Evolutionary conservation across 805 yeast species (phyloP).

Genomic region (Suhomyces xylopsoci): DNA sequence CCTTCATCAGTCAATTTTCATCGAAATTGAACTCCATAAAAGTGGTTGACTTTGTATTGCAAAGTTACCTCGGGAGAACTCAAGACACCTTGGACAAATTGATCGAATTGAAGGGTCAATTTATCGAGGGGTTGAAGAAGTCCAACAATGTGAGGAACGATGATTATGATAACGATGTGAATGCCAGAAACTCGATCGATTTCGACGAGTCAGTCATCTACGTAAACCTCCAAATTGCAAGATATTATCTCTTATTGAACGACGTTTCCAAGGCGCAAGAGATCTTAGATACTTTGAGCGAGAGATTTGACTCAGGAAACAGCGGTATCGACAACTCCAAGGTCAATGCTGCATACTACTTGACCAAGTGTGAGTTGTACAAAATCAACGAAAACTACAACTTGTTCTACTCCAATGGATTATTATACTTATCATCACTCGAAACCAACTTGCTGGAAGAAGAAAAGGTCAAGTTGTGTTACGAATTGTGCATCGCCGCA

Average conservation of each 20-base stretch:
- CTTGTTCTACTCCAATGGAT: conserved; percentile 72
- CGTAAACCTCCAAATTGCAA: conserved; percentile 63
- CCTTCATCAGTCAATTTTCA: conserved; percentile 64
- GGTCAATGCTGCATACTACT: conserved; percentile 80
- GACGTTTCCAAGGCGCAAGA: conserved; percentile 58
- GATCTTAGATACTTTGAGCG: conserved; percentile 59
- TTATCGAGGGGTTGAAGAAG: conserved; percentile 25
- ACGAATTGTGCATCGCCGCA: conserved; percentile 82
- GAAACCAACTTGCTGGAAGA: conserved; percentile 40
- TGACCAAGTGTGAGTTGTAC: conserved; percentile 72
- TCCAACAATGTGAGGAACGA: conserved; percentile 26
- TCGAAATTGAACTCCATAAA: conserved; percentile 76
- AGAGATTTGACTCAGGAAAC: conserved; percentile 48
- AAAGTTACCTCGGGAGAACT: conserved; percentile 34
- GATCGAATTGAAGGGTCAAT: conserved; percentile 29
- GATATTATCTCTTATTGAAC: conserved; percentile 57
- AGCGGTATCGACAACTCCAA: conserved; percentile 37
- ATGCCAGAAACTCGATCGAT: conserved; percentile 29
- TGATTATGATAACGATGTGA: conserved; percentile 21
- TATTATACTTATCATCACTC: conserved; percentile 79
- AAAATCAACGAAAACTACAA: conserved; percentile 77
- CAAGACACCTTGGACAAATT: conserved; percentile 34
- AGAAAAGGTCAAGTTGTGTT: conserved; percentile 35
- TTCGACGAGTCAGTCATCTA: conserved; percentile 54
- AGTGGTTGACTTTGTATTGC: conserved; percentile 69